Percentiles rank a stretch among this genome's conserved stretches.
phyloP scores from a whole-genome alignment of 2,329 filamentous ascomycete species.

The Pseudopithomyces maydicus region DNA sequence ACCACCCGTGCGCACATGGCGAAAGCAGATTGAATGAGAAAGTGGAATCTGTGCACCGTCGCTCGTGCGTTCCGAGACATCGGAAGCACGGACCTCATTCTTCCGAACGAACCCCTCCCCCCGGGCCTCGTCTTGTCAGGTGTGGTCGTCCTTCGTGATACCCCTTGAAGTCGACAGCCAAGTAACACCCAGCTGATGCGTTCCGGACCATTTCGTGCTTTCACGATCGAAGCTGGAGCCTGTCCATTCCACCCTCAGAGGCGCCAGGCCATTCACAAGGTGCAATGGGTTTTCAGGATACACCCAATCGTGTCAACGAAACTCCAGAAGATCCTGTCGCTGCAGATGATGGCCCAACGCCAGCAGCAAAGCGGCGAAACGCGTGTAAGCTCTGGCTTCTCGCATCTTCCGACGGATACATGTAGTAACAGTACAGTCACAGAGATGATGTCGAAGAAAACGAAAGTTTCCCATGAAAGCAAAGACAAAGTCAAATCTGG shows the following conservation, averaged over 20 bases:
- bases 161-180: too few species aligned
- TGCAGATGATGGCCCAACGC: constrained; percentile 1
- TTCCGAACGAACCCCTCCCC: constrained; percentile 7
- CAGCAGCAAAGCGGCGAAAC: constrained; percentile 38
- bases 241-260: too few species aligned
- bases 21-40: background rate
- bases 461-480: constrained; percentile 12
- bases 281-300: constrained; percentile 11
- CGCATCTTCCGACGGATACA: constrained; percentile 2
- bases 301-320: constrained; percentile 16
- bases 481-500: constrained; percentile 17
- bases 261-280: background rate
- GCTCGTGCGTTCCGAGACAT: constrained; percentile 2
- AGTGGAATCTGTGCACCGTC: constrained; percentile 1
- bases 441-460: constrained; percentile 54
- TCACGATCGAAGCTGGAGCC: background rate
- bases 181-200: too few species aligned
- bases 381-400: constrained; percentile 36
- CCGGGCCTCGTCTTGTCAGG: too few species aligned
- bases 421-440: constrained; percentile 46
- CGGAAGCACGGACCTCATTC: constrained; percentile 17
- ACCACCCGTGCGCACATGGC: background rate
- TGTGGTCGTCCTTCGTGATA: too few species aligned
- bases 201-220: background rate
- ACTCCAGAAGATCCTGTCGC: constrained; percentile 18